Base-by-base conservation (phyloP, 495 filamentous ascomycete genomes). In the Aspergillus campestris region DNA sequence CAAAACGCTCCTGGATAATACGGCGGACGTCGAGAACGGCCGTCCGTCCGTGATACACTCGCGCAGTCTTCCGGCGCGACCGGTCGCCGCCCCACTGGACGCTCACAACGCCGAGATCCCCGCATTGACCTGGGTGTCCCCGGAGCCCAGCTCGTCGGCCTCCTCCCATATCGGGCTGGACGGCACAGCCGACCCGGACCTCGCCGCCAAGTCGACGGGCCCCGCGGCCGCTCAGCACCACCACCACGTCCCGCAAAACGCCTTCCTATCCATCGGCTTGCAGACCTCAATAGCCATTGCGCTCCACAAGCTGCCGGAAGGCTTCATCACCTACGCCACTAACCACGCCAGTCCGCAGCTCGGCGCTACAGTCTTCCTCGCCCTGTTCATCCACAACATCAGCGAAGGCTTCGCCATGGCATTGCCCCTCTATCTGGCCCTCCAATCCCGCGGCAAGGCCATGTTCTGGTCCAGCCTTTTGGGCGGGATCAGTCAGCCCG, bases 291-390 rank as follows among this genome's bases (percentile, higher is more conserved):
- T 95, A 40, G 94, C 92, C 35, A 97, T 98, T 56, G 88, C 92
- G 7, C 69, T 98, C 1, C 92, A 98, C 69, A 98, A 98, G 60
- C 82, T 96, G 13, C 92, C 94, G 4, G 92, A 98, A 65, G 92
- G 92, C 27, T 97, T 98, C 66, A 96, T 98, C 46, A 98, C 94
- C 28, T 98, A 92, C 62, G 91, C 92, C 7, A 96, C 92, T 9
- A 98, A 97, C 64, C 94, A 98, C 50, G 94, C 88, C 29, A 95
- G 84, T 56, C 89, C 92, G 0, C 69, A 71, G 1, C 81, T 98
- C 3, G 92, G 94, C 9, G 76, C 94, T 56, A 81, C 87, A 31
- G 86, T 98, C 31, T 98, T 98, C 70, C 74, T 97, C 53, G 92
- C 92, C 1, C 77, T 98, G 3, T 95, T 92, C 58, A 90, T 97